Base-by-base conservation (phyloP, 2,329 filamentous ascomycete genomes). In the Alternaria triticina region DNA sequence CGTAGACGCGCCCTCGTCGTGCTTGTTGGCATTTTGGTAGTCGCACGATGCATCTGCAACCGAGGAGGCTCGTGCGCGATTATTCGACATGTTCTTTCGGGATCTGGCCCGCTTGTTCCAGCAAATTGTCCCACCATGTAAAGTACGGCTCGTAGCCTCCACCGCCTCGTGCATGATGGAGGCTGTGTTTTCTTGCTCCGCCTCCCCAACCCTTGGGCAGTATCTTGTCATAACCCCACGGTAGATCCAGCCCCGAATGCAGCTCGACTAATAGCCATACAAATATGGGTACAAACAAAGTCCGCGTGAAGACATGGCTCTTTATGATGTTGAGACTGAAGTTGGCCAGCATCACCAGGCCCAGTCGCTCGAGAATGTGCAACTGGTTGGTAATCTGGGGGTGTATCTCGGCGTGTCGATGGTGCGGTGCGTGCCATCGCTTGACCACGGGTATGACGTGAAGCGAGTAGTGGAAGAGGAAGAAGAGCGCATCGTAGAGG, bases 341-440 rank as follows among this genome's bases (percentile, higher is more conserved):
- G 51, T 54, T 43, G 30, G 51, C 51, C 22, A 54, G 51, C 20
- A 54, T 6, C 49, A 52, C 28, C 30, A 54, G 15, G 22, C 20
- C 30, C 13, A 54, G 30, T 25, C 51, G 30, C 51, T 54, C 51
- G 13, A 54, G n/a, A 10, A 54, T 27, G 33, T 54, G 51, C 33
- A 54, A 20, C 30, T 54, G 20, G 13, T 54, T 54, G 22, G 51
- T 43, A 13, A 40, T 54, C 20, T 43, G 51, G 30, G 30, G 30
- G 30, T 54, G 51, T 23, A 54, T 54, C 51, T 54, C 51, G 51
- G 51, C 51, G 51, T 54, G 51, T 36, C 51, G 51, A 43, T 43
- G 51, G 30, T 54, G 51, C 13, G 51, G 51, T 25, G 51, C 30
- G 30, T 54, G 30, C 51, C 51, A 54, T 15, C 20, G 51, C 4